Percentiles rank a stretch among this genome's conserved stretches.
Conservation (phyloP, 805 yeast species). For the Metschnikowia arizonensis region DNA sequence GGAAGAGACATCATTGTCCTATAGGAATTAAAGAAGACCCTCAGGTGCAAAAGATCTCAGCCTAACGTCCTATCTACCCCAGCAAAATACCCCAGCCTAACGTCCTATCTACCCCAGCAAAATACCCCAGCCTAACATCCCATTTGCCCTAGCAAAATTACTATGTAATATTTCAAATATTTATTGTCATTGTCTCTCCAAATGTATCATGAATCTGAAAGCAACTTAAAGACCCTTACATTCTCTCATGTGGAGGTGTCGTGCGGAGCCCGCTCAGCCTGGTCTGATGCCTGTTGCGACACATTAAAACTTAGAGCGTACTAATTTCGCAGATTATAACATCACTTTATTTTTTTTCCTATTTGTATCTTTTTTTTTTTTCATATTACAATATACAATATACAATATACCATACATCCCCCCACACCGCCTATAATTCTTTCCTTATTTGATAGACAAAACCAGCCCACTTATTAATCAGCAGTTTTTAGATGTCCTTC, state of each 20-base stretch:
- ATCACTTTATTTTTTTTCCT: background rate
- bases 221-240: no score
- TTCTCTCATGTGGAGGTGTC: background rate
- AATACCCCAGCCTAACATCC: no score
- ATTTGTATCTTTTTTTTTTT: constrained; percentile 1
- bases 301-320: background rate
- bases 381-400: no score
- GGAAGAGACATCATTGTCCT: no score
- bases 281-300: background rate
- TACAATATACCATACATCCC: background rate
- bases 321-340: constrained; percentile 2
- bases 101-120: no score
- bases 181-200: background rate
- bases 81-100: no score
- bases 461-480: background rate
- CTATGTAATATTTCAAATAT: no score
- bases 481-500: background rate
- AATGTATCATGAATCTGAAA: background rate
- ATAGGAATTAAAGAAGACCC: no score
- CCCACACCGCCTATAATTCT: background rate
- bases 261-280: constrained; percentile 3
- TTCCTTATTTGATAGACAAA: background rate
- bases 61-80: no score
- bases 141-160: no score
- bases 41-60: background rate